A percentile compares a stretch with the other conserved stretches of the same genome.
These are phyloP conservation scores for Globisporangium splendens DNA, from an alignment of 352 stramenopile species.

Conservation along the genomic window DNA sequence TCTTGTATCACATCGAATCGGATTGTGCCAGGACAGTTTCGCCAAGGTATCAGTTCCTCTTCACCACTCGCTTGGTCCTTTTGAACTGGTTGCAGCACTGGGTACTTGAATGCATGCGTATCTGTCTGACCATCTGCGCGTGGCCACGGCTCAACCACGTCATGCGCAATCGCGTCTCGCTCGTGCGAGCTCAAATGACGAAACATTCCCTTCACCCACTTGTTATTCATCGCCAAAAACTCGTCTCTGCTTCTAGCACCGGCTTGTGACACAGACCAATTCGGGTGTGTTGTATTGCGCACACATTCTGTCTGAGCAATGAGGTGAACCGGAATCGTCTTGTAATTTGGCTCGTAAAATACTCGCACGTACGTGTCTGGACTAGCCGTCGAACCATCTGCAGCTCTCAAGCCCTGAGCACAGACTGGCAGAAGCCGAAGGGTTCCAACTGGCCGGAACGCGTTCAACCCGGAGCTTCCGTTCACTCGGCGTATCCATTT, in stretches of 20 bases:
- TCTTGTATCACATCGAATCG: slow-evolving; percentile 36
- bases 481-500: slow-evolving; percentile 25
- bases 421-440: slow-evolving; percentile 28
- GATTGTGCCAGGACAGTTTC: slow-evolving; percentile 19
- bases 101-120: slow-evolving; percentile 29
- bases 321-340: slow-evolving; percentile 27
- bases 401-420: slow-evolving; percentile 1
- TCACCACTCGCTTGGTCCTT: slow-evolving; percentile 9
- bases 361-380: slow-evolving; percentile 27
- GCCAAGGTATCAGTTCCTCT: slow-evolving; percentile 22
- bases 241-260: slow-evolving; percentile 11
- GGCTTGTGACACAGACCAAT: slow-evolving; percentile 17
- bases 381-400: neutral
- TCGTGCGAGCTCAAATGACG: slow-evolving; percentile 19
- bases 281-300: slow-evolving; percentile 11
- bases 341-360: slow-evolving; percentile 38
- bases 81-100: slow-evolving; percentile 24
- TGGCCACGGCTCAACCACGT: slow-evolving; percentile 29
- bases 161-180: slow-evolving; percentile 23
- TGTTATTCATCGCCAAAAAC: slow-evolving; percentile 24
- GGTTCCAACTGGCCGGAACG: slow-evolving; percentile 28
- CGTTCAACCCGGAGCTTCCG: slow-evolving; percentile 13
- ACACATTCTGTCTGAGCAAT: slow-evolving; percentile 29
- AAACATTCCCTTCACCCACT: slow-evolving; percentile 18
- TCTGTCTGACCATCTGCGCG: slow-evolving; percentile 17